Evolutionary conservation across 805 yeast genomes (phyloP), one percentile per base, ranked within the genome.

Genomic region (Metschnikowia colocasiae): DNA sequence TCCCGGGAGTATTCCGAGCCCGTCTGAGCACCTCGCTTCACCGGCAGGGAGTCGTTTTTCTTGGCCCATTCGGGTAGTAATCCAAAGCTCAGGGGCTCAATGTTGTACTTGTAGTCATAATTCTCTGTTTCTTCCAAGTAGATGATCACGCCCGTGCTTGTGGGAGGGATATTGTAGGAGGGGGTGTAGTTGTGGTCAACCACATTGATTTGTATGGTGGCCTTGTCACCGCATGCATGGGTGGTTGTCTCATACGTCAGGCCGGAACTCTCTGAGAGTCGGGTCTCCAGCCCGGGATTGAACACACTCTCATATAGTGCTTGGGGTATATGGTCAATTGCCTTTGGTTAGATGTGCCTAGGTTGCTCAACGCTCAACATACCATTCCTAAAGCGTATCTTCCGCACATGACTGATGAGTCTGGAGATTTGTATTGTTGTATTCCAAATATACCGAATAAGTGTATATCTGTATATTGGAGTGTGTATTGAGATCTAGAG

Each of bases 51-150:
- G 19, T 71, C 70, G 35, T 68, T 69, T 1, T 80, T 75, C 40
- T 66, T 67, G n/a, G 70, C 73, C 88, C 89, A 85, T 7, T 62
- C 57, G 0, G 96, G 96, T 1, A 87, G 74, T 31, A 89, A 65
- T 0, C 96, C 94, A 87, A 95, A 90, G 40, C 75, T 77, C 94
- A 87, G 87, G 37, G 75, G 73, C 47, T 78, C 76, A 23, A 69
- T 48, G 0, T 56, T 44, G 43, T 63, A 71, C 13, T 49, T 46
- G 22, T 42, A 27, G 12, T 47, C 49, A 1, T 39, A 33, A 1
- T 59, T 37, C 3, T 48, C 42, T 1, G 45, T 35, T 1, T 42
- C 36, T 10, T 39, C 40, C 55, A 57, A 49, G 46, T 58, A 68
- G 15, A 59, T 51, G 51, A 75, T 45, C 63, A 81, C 34, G 73